Evolutionary conservation across 2,329 filamentous ascomycete species (phyloP).

Genomic region (Aspergillus sp.): DNA sequence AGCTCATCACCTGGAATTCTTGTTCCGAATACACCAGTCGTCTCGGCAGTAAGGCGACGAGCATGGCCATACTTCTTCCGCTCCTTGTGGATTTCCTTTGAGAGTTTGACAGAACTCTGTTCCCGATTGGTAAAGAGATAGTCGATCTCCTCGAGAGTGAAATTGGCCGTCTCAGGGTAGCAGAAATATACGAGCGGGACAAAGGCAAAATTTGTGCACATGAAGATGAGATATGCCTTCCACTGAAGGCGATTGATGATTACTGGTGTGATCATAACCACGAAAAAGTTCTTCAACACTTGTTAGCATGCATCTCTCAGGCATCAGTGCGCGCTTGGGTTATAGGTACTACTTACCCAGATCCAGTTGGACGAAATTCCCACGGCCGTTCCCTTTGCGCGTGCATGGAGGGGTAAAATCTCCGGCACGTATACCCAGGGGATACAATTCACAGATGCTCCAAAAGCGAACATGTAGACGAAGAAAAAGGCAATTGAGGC

Average conservation of each 20-base stretch:
- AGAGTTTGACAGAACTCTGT: constrained; percentile 18
- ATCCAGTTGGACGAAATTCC: constrained; percentile 47
- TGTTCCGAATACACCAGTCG: neutral
- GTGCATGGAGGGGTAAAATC: constrained; percentile 51
- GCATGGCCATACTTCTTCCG: constrained; percentile 13
- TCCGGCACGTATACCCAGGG: constrained; percentile 54
- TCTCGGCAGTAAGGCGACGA: constrained; percentile 6
- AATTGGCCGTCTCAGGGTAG: constrained; percentile 44
- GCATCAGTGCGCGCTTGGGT: too few species aligned
- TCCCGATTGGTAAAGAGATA: constrained; percentile 35
- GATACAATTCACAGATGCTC: constrained; percentile 48
- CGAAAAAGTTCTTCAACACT: constrained; percentile 44
- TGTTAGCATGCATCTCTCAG: neutral
- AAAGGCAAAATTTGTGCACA: constrained; percentile 35
- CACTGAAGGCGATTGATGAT: constrained; percentile 34
- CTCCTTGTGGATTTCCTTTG: constrained; percentile 20
- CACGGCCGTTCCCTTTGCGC: constrained; percentile 50
- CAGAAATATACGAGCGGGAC: constrained; percentile 46
- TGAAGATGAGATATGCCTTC: constrained; percentile 40
- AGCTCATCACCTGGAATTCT: neutral
- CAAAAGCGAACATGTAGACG: constrained; percentile 44
- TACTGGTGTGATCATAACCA: constrained; percentile 37
- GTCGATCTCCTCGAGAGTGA: constrained; percentile 47
- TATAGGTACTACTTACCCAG: constrained; percentile 24
- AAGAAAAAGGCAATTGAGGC: constrained; percentile 54